Conservation (phyloP, 2,329 filamentous ascomycete species). For the Ceratocystis destructans region DNA sequence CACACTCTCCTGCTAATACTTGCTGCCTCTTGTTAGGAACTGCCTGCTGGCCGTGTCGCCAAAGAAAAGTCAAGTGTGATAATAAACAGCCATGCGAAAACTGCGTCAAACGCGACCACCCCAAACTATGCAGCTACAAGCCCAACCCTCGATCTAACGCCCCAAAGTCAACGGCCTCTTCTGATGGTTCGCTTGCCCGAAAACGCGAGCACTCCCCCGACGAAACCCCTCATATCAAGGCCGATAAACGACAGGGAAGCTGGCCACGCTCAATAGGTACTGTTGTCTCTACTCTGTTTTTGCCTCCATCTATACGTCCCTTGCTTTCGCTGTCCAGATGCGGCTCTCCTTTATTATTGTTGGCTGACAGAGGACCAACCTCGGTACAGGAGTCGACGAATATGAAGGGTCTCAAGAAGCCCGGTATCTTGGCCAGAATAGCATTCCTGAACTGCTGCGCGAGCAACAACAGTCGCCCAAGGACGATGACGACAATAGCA, state of each 20-base stretch:
- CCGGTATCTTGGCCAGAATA: constrained; percentile 53
- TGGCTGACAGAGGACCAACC: constrained; percentile 9
- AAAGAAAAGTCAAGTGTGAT: constrained; percentile 56
- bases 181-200: constrained; percentile 20
- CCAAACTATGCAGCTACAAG: constrained; percentile 52
- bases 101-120: constrained; percentile 52
- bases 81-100: constrained; percentile 56
- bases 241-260: constrained; percentile 28
- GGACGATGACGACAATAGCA: constrained; percentile 41
- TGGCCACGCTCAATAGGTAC: constrained; percentile 33
- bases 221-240: constrained; percentile 24
- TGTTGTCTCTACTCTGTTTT: background rate
- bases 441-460: constrained; percentile 50
- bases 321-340: constrained; percentile 7
- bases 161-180: constrained; percentile 17
- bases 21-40: constrained; percentile 32
- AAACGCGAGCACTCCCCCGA: constrained; percentile 35
- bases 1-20: background rate
- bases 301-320: constrained; percentile 20
- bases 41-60: constrained; percentile 53
- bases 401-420: constrained; percentile 41
- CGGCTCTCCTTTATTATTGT: background rate
- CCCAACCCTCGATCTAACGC: constrained; percentile 35
- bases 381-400: constrained; percentile 31
- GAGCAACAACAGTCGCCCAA: constrained; percentile 42